Evolutionary conservation across 2,329 filamentous ascomycete species (phyloP).

Genomic region (Stagonosporopsis tanaceti): DNA sequence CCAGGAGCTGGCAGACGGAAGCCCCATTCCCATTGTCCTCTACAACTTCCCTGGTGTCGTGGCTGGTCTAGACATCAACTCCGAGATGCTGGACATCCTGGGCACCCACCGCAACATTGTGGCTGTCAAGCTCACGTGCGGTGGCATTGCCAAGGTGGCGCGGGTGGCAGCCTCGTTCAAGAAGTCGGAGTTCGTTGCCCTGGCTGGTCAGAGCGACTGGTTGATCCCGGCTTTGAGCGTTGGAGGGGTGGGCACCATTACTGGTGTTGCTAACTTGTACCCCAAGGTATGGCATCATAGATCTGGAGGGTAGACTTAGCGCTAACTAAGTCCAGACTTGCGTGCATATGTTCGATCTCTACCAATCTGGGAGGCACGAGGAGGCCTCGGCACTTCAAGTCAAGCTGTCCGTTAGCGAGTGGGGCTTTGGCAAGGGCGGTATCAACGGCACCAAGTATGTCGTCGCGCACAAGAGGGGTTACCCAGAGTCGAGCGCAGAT

Average conservation of each 20-base stretch:
- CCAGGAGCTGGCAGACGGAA: conserved; percentile 48
- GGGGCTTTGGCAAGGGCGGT: conserved; percentile 65
- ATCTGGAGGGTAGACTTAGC: not conserved
- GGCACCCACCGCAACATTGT: conserved; percentile 49
- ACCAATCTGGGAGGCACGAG: conserved; percentile 55
- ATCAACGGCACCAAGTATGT: conserved; percentile 69
- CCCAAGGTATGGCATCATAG: conserved; percentile 52
- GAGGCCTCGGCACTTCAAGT: conserved; percentile 61
- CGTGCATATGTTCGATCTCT: conserved; percentile 58
- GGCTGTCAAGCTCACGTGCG: conserved; percentile 51
- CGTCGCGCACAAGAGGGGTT: conserved; percentile 63
- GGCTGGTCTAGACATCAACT: conserved; percentile 56
- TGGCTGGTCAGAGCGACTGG: conserved; percentile 56
- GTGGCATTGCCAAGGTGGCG: conserved; percentile 54
- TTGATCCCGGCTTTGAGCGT: conserved; percentile 65
- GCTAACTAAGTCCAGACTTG: conserved; percentile 44
- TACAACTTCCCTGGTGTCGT: conserved; percentile 59
- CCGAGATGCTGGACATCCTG: conserved; percentile 48
- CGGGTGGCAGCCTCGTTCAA: conserved; percentile 50
- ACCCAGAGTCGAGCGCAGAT: conserved; percentile 60
- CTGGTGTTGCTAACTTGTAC: conserved; percentile 69
- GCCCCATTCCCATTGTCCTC: conserved; percentile 55
- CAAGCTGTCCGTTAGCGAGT: conserved; percentile 62
- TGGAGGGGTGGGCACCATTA: conserved; percentile 68
- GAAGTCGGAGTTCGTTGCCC: conserved; percentile 48